phyloP scores from a whole-genome alignment of 306 rosid genomes.

The Psophocarpus tetragonolobus region DNA sequence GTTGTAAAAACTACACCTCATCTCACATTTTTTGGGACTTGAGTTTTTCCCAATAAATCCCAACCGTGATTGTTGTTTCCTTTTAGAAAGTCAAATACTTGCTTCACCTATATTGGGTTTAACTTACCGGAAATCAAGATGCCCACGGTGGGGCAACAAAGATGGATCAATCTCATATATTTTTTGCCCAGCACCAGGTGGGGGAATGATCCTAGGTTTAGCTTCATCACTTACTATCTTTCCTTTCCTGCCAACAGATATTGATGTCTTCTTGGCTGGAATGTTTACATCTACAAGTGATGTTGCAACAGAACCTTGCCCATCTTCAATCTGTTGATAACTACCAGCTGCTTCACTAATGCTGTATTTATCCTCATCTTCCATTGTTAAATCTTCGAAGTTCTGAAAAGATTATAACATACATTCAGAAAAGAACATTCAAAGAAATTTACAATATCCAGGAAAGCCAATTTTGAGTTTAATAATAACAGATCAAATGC shows the following conservation, averaged over 20 bases:
- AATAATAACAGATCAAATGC: conserved; percentile 15
- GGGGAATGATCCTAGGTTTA: conserved; percentile 54
- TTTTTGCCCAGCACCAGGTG: conserved; percentile 79
- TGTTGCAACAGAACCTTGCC: conserved; percentile 40
- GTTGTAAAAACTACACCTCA: too few species aligned
- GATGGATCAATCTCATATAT: conserved; percentile 82
- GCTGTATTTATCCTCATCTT: conserved; percentile 43
- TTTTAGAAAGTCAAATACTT: conserved; percentile 27
- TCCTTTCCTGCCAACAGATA: conserved; percentile 36
- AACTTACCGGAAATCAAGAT: conserved; percentile 94
- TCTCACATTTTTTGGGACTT: too few species aligned
- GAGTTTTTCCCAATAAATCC: too few species aligned
- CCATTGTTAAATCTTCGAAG: conserved; percentile 50
- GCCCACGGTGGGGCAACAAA: conserved; percentile 52
- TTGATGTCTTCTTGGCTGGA: conserved; percentile 45
- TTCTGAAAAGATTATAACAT: conserved; percentile 48
- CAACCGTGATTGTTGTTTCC: neutral
- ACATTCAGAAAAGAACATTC: conserved; percentile 24
- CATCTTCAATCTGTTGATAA: conserved; percentile 41
- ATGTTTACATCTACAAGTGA: conserved; percentile 42
- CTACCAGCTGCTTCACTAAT: conserved; percentile 39
- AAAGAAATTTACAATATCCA: conserved; percentile 16
- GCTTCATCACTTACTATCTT: conserved; percentile 33
- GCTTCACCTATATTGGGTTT: conserved; percentile 18
- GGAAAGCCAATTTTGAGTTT: conserved; percentile 27